Conservation (phyloP, 495 filamentous ascomycete genomes). For the Lichenothelia convexa region DNA sequence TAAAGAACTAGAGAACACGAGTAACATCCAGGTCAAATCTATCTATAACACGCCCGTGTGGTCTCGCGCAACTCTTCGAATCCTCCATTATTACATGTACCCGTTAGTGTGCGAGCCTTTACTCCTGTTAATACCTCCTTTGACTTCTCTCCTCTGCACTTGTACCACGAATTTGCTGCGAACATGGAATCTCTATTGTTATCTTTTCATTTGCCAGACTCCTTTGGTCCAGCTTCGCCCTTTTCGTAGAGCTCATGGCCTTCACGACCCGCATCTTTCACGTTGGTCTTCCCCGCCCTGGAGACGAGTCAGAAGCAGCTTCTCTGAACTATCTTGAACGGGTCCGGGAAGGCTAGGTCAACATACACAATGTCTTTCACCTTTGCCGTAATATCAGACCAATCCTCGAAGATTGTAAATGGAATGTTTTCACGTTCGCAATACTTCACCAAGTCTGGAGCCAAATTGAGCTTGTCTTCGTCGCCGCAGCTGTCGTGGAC, state of each 20-base stretch:
- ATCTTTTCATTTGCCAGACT: conserved; percentile 3
- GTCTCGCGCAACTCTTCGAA: too few species aligned
- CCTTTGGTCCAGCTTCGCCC: conserved; percentile 16
- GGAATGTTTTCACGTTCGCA: conserved; percentile 61
- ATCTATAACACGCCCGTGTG: too few species aligned
- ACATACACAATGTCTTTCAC: conserved; percentile 49
- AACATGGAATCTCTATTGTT: too few species aligned
- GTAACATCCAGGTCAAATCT: too few species aligned
- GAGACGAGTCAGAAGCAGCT: not conserved
- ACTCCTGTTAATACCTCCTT: too few species aligned
- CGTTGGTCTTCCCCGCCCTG: conserved; percentile 15
- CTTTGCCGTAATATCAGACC: conserved; percentile 51
- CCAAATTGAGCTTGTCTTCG: not conserved
- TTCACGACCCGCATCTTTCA: conserved; percentile 20
- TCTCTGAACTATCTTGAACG: not conserved
- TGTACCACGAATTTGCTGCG: too few species aligned
- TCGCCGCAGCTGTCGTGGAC: not conserved
- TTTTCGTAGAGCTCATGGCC: conserved; percentile 20
- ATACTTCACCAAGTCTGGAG: conserved; percentile 42
- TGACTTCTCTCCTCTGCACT: too few species aligned
- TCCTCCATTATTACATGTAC: too few species aligned
- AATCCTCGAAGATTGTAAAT: conserved; percentile 67
- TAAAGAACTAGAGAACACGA: too few species aligned
- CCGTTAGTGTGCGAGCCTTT: too few species aligned
- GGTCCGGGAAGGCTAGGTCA: not conserved